Evolutionary conservation across 768 basidiomycete genomes (phyloP).

Genomic region (Tulasnella sp.): DNA sequence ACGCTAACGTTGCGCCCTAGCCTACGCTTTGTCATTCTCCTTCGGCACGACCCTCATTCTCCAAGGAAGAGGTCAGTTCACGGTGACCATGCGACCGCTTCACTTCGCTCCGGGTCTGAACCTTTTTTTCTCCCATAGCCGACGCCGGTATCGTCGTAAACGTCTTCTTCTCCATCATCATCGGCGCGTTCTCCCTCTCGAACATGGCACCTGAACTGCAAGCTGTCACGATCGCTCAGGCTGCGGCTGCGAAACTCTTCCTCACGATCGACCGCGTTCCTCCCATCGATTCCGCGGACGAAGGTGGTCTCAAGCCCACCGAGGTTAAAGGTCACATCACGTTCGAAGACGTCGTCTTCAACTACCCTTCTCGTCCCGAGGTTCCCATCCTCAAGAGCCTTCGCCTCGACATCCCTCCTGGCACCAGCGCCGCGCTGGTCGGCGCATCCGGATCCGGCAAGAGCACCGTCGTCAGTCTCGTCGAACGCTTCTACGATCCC

Average conservation of each 20-base stretch:
- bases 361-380: conserved; percentile 81
- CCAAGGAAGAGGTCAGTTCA: too few relatives aligned
- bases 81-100: too few relatives aligned
- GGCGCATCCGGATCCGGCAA: conserved; percentile 75
- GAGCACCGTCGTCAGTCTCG: conserved; percentile 67
- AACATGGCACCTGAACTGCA: conserved; percentile 86
- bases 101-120: too few relatives aligned
- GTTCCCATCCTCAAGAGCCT: conserved; percentile 79
- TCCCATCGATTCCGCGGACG: conserved; percentile 75
- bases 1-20: too few relatives aligned
- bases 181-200: conserved; percentile 88
- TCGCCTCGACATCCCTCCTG: conserved; percentile 67
- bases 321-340: conserved; percentile 69
- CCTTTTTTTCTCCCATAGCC: too few relatives aligned
- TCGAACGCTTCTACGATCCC: conserved; percentile 91
- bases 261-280: conserved; percentile 87
- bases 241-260: conserved; percentile 88
- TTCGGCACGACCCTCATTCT: conserved; percentile 89
- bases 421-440: conserved; percentile 76
- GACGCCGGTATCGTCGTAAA: conserved; percentile 76
- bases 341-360: conserved; percentile 77
- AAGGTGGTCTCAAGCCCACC: conserved; percentile 68
- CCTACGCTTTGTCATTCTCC: conserved; percentile 80
- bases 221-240: conserved; percentile 77
- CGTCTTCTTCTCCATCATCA: conserved; percentile 80